Evolutionary conservation across 148 eudicot genomes (phyloP).

Genomic region (Dysphania ambrosioides): DNA sequence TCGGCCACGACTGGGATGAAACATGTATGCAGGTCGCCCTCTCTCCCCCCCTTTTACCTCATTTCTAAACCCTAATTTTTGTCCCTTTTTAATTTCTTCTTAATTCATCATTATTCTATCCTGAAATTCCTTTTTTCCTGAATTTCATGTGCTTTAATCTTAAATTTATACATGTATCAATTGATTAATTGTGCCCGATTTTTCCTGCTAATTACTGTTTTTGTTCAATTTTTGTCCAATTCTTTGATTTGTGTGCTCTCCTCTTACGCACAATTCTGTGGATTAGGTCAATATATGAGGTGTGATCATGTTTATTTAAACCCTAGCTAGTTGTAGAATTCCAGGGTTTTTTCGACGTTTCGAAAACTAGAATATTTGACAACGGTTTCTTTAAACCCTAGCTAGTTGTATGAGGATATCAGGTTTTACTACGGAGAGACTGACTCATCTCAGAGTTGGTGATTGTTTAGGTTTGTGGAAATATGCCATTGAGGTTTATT

Average conservation of each 20-base stretch:
- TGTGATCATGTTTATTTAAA: background rate
- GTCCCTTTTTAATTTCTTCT: no score
- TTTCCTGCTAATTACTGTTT: background rate
- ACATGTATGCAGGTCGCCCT: constrained; percentile 73
- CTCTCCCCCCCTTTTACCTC: background rate
- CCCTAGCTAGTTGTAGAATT: background rate
- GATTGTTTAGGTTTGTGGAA: background rate
- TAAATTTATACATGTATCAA: background rate
- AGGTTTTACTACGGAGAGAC: background rate
- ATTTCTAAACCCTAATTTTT: constrained; percentile 11
- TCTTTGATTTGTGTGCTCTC: background rate
- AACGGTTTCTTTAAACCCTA: no score
- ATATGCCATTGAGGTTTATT: background rate
- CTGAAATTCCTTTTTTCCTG: background rate
- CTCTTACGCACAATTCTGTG: no score
- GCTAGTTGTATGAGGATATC: no score
- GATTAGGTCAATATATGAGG: no score
- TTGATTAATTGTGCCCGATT: background rate
- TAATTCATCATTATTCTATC: background rate
- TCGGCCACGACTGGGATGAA: constrained; percentile 91
- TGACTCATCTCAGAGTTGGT: background rate
- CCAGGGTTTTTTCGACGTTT: background rate
- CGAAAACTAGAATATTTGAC: background rate
- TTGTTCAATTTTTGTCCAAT: background rate
- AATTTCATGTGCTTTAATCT: background rate